phyloP scores from a whole-genome alignment of 1,284 basidiomycete species.

The Pisolithus thermaeus region DNA sequence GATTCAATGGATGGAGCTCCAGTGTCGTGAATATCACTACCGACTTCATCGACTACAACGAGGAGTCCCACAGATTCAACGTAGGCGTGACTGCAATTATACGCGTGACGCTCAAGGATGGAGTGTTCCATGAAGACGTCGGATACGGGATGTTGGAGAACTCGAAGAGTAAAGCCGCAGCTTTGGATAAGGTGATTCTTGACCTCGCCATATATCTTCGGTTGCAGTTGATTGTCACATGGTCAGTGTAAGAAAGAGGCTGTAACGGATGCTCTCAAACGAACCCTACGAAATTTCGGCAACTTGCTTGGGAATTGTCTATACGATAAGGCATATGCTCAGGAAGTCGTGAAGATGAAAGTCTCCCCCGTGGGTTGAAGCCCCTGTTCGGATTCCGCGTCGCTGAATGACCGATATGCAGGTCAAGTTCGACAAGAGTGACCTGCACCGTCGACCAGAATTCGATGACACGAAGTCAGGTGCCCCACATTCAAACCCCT shows the following conservation, averaged over 20 bases:
- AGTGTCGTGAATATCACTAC: conserved; percentile 75
- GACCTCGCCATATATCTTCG: neutral
- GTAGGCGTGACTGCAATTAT: conserved; percentile 85
- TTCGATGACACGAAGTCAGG: conserved; percentile 43
- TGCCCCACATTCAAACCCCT: neutral
- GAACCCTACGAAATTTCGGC: conserved; percentile 88
- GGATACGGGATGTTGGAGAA: conserved; percentile 91
- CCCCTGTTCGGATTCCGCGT: neutral
- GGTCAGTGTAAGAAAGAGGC: conserved; percentile 94
- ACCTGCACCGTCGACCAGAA: conserved; percentile 75
- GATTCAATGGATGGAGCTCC: conserved; percentile 97
- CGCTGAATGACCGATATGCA: conserved; percentile 21
- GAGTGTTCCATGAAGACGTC: conserved; percentile 88
- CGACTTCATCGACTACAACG: conserved; percentile 67
- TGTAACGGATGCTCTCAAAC: conserved; percentile 91
- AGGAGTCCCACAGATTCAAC: conserved; percentile 61
- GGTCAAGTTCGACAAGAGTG: conserved; percentile 73
- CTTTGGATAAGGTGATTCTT: conserved; percentile 79
- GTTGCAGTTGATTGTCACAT: neutral
- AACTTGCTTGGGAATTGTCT: conserved; percentile 93
- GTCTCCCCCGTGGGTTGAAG: conserved; percentile 66
- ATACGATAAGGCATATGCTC: conserved; percentile 87
- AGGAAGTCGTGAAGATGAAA: conserved; percentile 84
- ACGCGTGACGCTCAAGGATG: conserved; percentile 84
- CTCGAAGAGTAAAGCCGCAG: conserved; percentile 75